Percentiles rank a stretch among this genome's conserved stretches.
These are phyloP conservation scores for Colletotrichum scovillei DNA, from an alignment of 2,329 filamentous ascomycete species.

Conservation along the genomic window DNA sequence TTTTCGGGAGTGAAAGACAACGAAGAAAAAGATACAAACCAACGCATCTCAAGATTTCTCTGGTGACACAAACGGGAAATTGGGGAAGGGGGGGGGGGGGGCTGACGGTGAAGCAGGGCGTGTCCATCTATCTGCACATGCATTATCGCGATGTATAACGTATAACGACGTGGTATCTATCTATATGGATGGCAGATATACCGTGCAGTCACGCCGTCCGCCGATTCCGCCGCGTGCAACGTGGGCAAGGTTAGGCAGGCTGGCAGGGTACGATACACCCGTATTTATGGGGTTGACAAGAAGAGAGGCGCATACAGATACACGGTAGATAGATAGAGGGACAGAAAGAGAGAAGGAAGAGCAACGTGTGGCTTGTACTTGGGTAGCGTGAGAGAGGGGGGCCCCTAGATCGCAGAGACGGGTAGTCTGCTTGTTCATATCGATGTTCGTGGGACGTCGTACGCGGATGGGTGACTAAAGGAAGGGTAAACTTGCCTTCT, in stretches of 20 bases:
- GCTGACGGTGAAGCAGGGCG: not conserved
- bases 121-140: not conserved
- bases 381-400: not conserved
- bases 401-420: slow-evolving; percentile 30
- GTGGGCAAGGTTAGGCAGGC: not conserved
- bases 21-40: no score
- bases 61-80: not conserved
- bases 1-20: not conserved
- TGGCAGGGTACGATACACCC: not conserved
- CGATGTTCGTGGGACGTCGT: slow-evolving; percentile 28
- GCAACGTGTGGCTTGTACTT: no score
- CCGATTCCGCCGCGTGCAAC: not conserved
- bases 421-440: slow-evolving; percentile 35
- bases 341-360: no score
- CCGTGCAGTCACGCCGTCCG: not conserved
- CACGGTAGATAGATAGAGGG: not conserved
- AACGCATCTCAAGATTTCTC: not conserved
- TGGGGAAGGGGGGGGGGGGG: not conserved
- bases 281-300: not conserved
- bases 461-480: slow-evolving; percentile 1
- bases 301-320: not conserved
- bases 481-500: not conserved
- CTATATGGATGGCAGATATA: not conserved
- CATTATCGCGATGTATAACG: not conserved
- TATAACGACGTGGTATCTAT: not conserved